Base-by-base conservation (phyloP, 257 asterid genomes). In the Mentha longifolia region DNA sequence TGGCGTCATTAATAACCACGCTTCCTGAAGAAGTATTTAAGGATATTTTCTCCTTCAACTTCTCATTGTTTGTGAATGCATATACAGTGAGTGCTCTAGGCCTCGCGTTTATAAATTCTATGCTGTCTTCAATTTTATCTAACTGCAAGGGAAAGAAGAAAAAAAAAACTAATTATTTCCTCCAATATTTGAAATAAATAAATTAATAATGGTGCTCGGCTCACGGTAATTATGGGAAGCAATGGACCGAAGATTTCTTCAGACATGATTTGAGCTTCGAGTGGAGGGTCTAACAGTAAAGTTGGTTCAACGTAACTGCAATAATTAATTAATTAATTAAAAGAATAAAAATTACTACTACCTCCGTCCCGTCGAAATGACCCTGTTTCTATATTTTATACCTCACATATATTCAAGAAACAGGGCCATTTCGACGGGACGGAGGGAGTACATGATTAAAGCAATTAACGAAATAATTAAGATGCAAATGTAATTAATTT, bases 161-260 rank as follows among this genome's bases (percentile, higher is more conserved):
- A n/a, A n/a, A n/a, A n/a, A n/a, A n/a, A n/a, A n/a, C n/a, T n/a
- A n/a, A n/a, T n/a, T 25, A 25, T 25, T 25, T 25, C 28, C 28
- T 25, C 28, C 28, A 25, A 25, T 25, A 25, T 25, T 25, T 2
- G 28, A 25, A 25, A 25, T 25, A 2, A 25, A 25, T 2, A 45
- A 14, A 33, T 33, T 1, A 50, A 1, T 6, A 65, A 14, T 46
- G 70, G 9, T 49, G 49, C 4, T 41, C 0, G 10, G 12, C 95
- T 80, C 58, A 92, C 96, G 0, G 92, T 85, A 54, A 92, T 83
- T 49, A 92, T 81, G 11, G 98, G 98, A 65, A 89, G 96, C 67
- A 92, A 61, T 50, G 96, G 96, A 25, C 96, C 96, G 42, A 92
- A 92, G 16, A 89, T 77, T 82, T 92, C 98, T 68, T 88, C 96